Evolutionary conservation across 345 rosid genomes (phyloP), one percentile per base, ranked within the genome.

Genomic region (Citrus reticulata): DNA sequence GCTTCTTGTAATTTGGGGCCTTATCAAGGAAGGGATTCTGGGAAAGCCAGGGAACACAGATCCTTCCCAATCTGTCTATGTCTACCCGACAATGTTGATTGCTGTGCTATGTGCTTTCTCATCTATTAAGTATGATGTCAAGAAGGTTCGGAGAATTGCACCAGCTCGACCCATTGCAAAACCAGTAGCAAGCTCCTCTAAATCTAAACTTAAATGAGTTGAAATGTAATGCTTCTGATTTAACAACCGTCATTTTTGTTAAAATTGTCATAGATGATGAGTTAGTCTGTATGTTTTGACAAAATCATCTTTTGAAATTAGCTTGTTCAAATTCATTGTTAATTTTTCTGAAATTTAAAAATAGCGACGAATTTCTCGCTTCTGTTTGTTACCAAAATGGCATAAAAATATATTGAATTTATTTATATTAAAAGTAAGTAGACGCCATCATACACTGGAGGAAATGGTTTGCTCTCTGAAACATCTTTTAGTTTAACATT

Each of bases 1-100:
- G 0, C 92, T 92, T 60, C 80, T 93, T 58, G 80, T 93, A 34
- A 81, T 91, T 37, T 95, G 97, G 99, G 98, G 99, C 51, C 97
- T 93, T 66, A 90, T 95, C 76, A 92, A 93, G 90, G 98, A 93
- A 83, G 98, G 97, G 61, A 90, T 95, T 73, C 83, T 89, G 82
- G 90, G 93, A 79, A 93, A 95, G 89, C 93, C 95, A 6, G 87
- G 34, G 34, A 90, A 87, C 80, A 84, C 90, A 2, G 97, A 95
- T 83, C 98, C 97, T 68, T 29, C 89, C 13, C 90, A 64, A 78
- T 72, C 91, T 72, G 88, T 91, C 32, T 91, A 89, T 72, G 95
- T 95, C 24, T 91, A 95, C 78, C 98, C 98, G 0, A 90, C 98
- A 7, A 92, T 95, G 90, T 78, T 91, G 82, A 68, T 93, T 73